phyloP scores from a whole-genome alignment of 2,329 filamentous ascomycete species.

The Pleoardoris graminearum region DNA sequence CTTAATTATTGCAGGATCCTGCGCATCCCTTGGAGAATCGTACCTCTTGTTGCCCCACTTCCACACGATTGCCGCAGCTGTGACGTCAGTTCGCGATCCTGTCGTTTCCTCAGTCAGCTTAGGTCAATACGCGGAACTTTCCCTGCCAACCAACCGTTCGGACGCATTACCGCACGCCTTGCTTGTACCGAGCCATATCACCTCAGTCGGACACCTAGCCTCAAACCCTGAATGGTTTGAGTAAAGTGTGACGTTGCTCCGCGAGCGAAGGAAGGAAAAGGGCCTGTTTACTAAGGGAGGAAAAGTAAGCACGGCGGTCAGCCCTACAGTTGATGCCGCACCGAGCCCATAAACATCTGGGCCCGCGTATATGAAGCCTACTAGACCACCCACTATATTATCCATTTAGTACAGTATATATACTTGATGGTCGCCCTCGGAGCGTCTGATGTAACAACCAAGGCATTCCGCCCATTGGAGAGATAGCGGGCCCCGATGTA shows the following conservation, averaged over 20 bases:
- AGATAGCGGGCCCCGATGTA: no score
- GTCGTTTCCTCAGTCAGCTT: no score
- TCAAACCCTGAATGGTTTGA: background rate
- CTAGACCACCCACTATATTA: no score
- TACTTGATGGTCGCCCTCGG: background rate
- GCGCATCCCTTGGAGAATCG: slow-evolving; percentile 5
- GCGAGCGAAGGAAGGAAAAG: background rate
- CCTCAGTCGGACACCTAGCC: background rate
- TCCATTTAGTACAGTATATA: no score
- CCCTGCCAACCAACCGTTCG: background rate
- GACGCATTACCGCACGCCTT: background rate
- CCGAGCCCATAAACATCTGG: background rate
- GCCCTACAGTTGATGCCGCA: slow-evolving; percentile 1
- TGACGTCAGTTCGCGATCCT: background rate
- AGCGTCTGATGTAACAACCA: background rate
- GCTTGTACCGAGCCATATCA: background rate
- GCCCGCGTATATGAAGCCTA: background rate
- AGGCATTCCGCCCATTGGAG: no score
- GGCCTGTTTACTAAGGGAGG: background rate
- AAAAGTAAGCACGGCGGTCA: background rate
- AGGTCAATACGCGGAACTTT: background rate
- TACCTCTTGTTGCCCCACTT: background rate
- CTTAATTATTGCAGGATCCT: background rate
- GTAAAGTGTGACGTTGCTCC: background rate
- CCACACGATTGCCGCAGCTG: background rate